Conservation (phyloP, 2,329 filamentous ascomycete genomes). For the Ascochyta fabae region DNA sequence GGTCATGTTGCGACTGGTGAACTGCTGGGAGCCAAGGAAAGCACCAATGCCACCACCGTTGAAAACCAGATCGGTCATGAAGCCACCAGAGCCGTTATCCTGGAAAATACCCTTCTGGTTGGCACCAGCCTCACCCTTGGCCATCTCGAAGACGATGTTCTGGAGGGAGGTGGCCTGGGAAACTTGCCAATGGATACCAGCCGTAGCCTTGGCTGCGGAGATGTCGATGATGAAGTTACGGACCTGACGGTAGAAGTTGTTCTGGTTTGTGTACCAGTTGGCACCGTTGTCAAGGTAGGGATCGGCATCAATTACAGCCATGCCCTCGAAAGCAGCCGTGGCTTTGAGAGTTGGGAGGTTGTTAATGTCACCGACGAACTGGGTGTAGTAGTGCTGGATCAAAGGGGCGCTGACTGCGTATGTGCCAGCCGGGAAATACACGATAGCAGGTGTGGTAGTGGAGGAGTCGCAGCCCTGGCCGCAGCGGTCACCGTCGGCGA, state of each 20-base stretch:
- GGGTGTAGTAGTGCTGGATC: slow-evolving; percentile 89
- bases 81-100: slow-evolving; percentile 67
- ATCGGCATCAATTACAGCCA: slow-evolving; percentile 87
- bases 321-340: slow-evolving; percentile 70
- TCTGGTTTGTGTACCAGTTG: slow-evolving; percentile 61
- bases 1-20: slow-evolving; percentile 58
- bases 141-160: slow-evolving; percentile 67
- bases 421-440: slow-evolving; percentile 90
- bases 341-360: slow-evolving; percentile 75
- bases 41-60: slow-evolving; percentile 66
- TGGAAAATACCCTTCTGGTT: slow-evolving; percentile 66
- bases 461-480: slow-evolving; percentile 81
- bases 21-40: slow-evolving; percentile 70
- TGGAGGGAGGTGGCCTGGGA: slow-evolving; percentile 69
- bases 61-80: slow-evolving; percentile 65
- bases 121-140: slow-evolving; percentile 51
- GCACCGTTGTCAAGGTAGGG: slow-evolving; percentile 73
- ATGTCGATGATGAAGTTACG: slow-evolving; percentile 62
- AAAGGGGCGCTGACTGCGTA: slow-evolving; percentile 83
- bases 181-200: slow-evolving; percentile 72
- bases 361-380: slow-evolving; percentile 82
- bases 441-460: slow-evolving; percentile 81
- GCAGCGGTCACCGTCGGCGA: slow-evolving; percentile 79
- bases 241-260: slow-evolving; percentile 63
- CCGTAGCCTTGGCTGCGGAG: slow-evolving; percentile 45